Evolutionary conservation across 345 rosid genomes (phyloP), one percentile per base, ranked within the genome.

Genomic region (Populus deltoides): DNA sequence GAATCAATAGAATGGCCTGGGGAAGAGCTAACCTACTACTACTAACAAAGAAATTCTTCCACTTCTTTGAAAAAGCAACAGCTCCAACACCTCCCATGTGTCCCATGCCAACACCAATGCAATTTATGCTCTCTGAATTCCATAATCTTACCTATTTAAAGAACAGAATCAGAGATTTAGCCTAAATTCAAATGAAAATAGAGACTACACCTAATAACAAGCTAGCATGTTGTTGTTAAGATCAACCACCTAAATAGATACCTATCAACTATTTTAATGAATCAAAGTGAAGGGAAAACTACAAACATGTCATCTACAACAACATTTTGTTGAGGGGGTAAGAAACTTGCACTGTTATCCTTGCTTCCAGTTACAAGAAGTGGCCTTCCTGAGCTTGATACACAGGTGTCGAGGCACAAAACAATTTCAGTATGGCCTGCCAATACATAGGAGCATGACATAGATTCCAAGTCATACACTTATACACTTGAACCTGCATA

Each of bases 11-110:
- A 76, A 7, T 36, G 47, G 18, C 24, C 20, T 7, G 16, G 31
- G 25, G 3, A 24, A 61, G 59, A 36, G 25, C 92, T 84, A 76
- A 93, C 99, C 99, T 92, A 75, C 98, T 93, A 69, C 94, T 98
- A 81, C 94, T 92, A 79, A 96, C 93, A 83, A 96, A 88, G 83
- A 96, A 96, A 80, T 83, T 87, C 24, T 53, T 81, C 72, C 61
- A 70, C 84, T 85, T 96, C 84, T 89, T 96, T 7, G 99, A 88
- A 83, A 96, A 93, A 78, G 97, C 92, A 79, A 96, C 88, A 68
- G 99, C 97, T 80, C 91, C 94, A 73, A 96, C 92, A 55, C 96
- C 97, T 43, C 91, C 97, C 90, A 85, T 89, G 87, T 96, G 99
- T 73, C 99, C 97, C 17, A 79, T 83, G 70, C 97, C 99, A 81